Base-by-base conservation (phyloP, 305 asterid species). In the Solanum hybrid region DNA sequence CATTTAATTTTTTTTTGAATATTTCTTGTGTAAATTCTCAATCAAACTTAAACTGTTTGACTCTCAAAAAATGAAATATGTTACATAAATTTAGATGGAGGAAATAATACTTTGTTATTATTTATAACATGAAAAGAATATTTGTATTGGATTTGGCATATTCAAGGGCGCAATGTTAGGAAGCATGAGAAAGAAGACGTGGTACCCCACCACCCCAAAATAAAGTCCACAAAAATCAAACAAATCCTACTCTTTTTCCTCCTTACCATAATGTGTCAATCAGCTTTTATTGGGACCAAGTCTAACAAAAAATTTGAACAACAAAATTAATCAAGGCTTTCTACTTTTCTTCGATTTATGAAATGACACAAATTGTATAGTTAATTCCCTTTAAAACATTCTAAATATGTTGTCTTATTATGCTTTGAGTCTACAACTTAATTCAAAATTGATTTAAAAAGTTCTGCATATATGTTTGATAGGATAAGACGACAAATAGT, bases 141-240 rank as follows among this genome's bases (percentile, higher is more conserved):
- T 27, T 82, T 82, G 27, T 41, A 29, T 83, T 83, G 10, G 72
- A 45, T 27, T 45, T 83, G 73, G 17, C 73, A 14, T 41, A 41
- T 15, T 80, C 73, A 41, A 41, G 0, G 38, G 73, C 73, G 73
- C 73, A 83, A 8, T 17, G 26, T 15, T 9, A 15, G 73, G 87
- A 22, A 15, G 72, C 87, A 41, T 83, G 87, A 83, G 38, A 83
- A 83, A 83, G 87, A 83, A 83, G 87, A 45, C 87, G 17, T 45
- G 73, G 87, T 45, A 26, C 57, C 39, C 87, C 87, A 83, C 87
- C 38, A 82, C 20, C 68, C 73, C 87, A 41, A 39, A 38, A 36
- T n/a, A 3, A 82, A 41, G 34, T 82, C 36, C 36, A 41, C 37
- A 27, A 82, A 27, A 27, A 9, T 41, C 87, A 24, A 79, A 78